Conservation (phyloP, 108 stramenopile species). For the Seminavis robusta region DNA sequence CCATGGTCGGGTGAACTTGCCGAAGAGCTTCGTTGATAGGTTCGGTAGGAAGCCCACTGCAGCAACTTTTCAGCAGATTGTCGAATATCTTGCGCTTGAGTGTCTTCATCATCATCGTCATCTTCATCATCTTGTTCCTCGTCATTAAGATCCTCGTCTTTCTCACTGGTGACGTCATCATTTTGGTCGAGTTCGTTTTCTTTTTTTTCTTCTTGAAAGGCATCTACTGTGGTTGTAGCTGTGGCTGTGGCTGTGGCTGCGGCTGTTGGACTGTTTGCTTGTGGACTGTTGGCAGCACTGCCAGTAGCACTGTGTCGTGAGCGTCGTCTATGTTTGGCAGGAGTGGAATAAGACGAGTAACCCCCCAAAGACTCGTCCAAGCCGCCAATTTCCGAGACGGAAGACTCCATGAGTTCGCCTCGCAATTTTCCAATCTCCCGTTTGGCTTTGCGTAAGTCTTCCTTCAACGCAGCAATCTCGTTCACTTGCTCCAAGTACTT, state of each 20-base stretch:
- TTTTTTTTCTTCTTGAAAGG: background rate
- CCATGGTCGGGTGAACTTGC: too few species aligned
- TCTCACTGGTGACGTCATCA: background rate
- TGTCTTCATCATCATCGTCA: slow-evolving; percentile 8
- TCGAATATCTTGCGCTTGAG: slow-evolving; percentile 18
- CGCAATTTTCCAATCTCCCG: slow-evolving; percentile 30
- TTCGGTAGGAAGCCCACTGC: slow-evolving; percentile 40
- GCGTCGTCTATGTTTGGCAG: background rate
- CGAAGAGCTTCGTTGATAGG: too few species aligned
- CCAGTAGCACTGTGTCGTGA: background rate
- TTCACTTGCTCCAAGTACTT: slow-evolving; percentile 41
- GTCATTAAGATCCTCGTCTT: background rate
- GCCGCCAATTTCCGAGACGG: background rate
- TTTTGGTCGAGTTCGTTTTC: background rate
- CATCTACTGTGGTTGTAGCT: background rate
- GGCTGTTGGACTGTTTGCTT: background rate
- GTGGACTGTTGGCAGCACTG: background rate
- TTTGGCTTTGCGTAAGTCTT: slow-evolving; percentile 24
- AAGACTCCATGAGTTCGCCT: slow-evolving; percentile 14
- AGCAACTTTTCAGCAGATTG: slow-evolving; percentile 38
- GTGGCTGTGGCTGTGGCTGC: background rate
- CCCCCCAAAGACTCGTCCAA: too few species aligned
- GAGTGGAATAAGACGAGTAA: too few species aligned
- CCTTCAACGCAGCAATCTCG: slow-evolving; percentile 26
- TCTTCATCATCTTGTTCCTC: slow-evolving; percentile 9